These are phyloP conservation scores for Coemansia sp. DNA, from an alignment of 192 early-diverging fungal species.

Conservation along the genomic window DNA sequence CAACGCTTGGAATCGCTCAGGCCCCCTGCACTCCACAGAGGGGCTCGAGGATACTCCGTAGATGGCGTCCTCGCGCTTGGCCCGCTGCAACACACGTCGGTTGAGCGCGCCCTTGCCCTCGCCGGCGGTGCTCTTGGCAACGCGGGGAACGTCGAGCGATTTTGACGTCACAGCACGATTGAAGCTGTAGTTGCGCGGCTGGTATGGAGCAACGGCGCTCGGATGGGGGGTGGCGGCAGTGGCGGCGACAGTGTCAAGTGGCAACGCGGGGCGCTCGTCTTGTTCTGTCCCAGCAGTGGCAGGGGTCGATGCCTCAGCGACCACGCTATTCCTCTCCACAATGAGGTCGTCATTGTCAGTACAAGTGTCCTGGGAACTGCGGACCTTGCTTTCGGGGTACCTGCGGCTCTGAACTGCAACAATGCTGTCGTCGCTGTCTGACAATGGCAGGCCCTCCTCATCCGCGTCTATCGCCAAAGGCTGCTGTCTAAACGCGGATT, in stretches of 20 bases:
- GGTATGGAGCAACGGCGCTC: neutral
- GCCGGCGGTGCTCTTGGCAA: conserved; percentile 1
- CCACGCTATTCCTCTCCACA: conserved; percentile 2
- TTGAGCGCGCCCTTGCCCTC: conserved; percentile 15
- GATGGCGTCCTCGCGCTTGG: conserved; percentile 34
- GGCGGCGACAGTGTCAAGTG: neutral
- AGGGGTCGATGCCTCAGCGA: neutral
- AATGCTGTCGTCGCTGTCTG: neutral
- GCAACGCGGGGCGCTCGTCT: neutral
- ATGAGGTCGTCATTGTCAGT: neutral
- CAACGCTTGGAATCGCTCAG: conserved; percentile 38
- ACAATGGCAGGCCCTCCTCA: neutral
- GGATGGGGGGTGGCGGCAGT: neutral
- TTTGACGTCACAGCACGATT: conserved; percentile 23
- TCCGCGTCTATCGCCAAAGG: neutral
- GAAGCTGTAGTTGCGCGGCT: conserved; percentile 2
- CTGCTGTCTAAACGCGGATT: neutral
- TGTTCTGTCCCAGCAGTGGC: neutral
- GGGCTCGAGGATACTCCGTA: neutral
- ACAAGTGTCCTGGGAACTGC: conserved; percentile 4
- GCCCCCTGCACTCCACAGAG: conserved; percentile 10
- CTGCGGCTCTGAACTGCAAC: neutral
- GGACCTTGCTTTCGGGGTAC: neutral
- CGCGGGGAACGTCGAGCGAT: conserved; percentile 25
- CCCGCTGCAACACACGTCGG: conserved; percentile 33